These are phyloP conservation scores for Quercus lobata DNA, from an alignment of 331 rosid genomes.

Conservation along the genomic window DNA sequence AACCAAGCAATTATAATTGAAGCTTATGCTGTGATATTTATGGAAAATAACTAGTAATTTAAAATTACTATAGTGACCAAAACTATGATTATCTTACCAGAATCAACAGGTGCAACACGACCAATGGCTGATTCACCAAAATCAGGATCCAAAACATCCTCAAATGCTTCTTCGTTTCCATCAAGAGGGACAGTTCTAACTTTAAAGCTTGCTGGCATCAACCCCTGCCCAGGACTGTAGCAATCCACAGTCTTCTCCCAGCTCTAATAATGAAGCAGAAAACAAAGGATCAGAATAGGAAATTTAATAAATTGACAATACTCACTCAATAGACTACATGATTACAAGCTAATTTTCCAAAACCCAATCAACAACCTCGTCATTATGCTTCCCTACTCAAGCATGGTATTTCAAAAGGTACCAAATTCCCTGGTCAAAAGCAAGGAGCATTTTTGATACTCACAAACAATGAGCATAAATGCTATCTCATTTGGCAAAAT, in stretches of 20 bases:
- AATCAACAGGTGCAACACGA: conserved; percentile 95
- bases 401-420: not conserved
- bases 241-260: conserved; percentile 96
- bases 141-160: conserved; percentile 91
- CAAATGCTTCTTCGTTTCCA: conserved; percentile 64
- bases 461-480: not conserved
- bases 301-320: not conserved
- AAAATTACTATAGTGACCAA: not conserved
- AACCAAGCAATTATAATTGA: not conserved
- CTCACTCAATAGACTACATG: not conserved
- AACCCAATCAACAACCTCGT: conserved; percentile 2
- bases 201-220: conserved; percentile 95
- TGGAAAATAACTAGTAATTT: not conserved
- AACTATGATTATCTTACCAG: conserved; percentile 40
- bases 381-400: not conserved
- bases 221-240: conserved; percentile 93
- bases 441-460: not conserved
- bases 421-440: not conserved
- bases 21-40: not conserved
- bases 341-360: not conserved
- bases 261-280: conserved; percentile 44
- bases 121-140: conserved; percentile 98
- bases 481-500: not conserved
- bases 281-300: conserved; percentile 6
- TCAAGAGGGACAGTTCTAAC: conserved; percentile 67